Base-by-base conservation (phyloP, 352 stramenopile species). In the Blastocystis sp. region DNA sequence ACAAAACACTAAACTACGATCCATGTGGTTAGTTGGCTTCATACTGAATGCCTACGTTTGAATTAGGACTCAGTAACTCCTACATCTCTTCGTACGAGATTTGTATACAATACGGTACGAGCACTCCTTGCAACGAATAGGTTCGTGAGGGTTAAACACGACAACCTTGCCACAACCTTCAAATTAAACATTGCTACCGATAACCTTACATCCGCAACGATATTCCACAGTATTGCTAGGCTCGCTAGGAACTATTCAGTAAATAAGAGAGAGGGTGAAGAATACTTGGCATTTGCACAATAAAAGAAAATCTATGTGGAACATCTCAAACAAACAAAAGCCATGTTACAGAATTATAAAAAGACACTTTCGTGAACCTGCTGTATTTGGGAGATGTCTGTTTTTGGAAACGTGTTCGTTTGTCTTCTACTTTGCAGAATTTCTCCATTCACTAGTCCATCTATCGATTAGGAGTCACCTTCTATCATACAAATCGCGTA, bases 51-150 rank as follows among this genome's bases (percentile, higher is more conserved):
- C 73, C 73, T 84, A 84, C 0, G 53, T 20, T 18, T 29, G n/a
- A 39, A 84, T 0, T 3, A 34, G 29, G 2, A 64, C 2, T 11
- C 15, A 66, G 2, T 29, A 39, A 68, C 2, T 15, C 18, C 20
- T 69, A 84, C 73, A 84, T 69, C 73, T 84, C 73, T 84, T 66
- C 3, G 73, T 84, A n/a, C 73, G 73, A 13, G 73, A 39, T 45
- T 84, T 84, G 73, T 84, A 84, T 18, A 84, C 55, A 61, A 84
- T 84, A 66, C 73, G 26, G 53, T 84, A 84, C 18, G 43, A 50
- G 50, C 73, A 84, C 26, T 84, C 73, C 47, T 64, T 84, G 50
- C 73, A 84, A 84, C 73, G 73, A 47, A 84, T 84, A 26, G 73
- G 73, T 34, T 84, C 73, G 26, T 84, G 73, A 41, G 73, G 73